Evolutionary conservation across 1,284 basidiomycete species (phyloP), one percentile per base, ranked within the genome.

Genomic region (Trichosporon asahii): DNA sequence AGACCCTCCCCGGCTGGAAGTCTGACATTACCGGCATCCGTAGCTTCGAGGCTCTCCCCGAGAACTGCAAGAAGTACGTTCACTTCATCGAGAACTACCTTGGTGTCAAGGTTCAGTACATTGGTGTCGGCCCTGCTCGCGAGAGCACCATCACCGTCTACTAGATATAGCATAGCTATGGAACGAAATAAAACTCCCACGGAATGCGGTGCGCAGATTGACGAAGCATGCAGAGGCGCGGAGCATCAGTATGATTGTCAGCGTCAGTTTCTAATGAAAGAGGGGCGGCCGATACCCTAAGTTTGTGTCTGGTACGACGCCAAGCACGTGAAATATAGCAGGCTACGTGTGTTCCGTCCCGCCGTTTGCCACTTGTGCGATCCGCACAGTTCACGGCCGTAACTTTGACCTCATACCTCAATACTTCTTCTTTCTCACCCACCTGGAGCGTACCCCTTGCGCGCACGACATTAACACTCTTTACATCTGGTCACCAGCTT

Each of bases 1-100:
- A 90, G 74, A 95, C 93, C 1, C 84, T 99, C 6, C 91, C 94
- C 3, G 97, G 97, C 49, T 99, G 97, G 97, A 87, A 95, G 83
- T 85, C 87, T 8, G 88, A 91, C 68, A 98, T 98, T 78, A 88
- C 88, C 66, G 83, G 87, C 1, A 85, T 86, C 72, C 89, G 82
- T 63, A 86, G 85, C 65, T 97, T 90, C 81, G 89, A 90, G n/a
- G 33, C 88, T 23, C 86, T 99, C 25, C 96, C 97, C 0, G 88
- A 89, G 67, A 91, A 92, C 73, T 95, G 94, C 86, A 89, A 88
- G 85, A 88, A 87, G 76, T 99, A 99, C 82, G 86, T 99, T 73
- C 88, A 89, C 75, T 98, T 91, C 80, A 93, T 98, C 76, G 95
- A 98, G 84, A 79, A 88, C 55, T 91, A 88, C 83, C 84, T 94